These are phyloP conservation scores for Aureobasidium sp. DNA, from an alignment of 2,329 filamentous ascomycete species.

Conservation along the genomic window DNA sequence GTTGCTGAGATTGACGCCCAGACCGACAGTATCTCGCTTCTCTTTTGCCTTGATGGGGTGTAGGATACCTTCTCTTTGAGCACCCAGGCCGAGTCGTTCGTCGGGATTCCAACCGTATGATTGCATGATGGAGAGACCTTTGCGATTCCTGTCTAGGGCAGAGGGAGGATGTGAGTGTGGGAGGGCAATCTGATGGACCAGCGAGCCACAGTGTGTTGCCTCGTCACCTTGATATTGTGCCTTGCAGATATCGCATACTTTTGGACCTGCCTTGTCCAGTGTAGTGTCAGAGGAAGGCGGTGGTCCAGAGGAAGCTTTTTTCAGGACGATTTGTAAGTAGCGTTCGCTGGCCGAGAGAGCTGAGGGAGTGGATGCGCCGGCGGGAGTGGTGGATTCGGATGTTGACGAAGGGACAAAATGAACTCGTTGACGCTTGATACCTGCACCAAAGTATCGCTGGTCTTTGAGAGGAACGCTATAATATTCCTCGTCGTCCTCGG, in stretches of 20 bases:
- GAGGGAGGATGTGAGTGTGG: constrained; percentile 78
- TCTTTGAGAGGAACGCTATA: constrained; percentile 65
- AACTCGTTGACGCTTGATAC: constrained; percentile 68
- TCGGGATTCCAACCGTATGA: constrained; percentile 81
- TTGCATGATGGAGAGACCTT: constrained; percentile 73
- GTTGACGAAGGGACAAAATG: constrained; percentile 61
- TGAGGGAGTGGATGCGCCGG: constrained; percentile 8
- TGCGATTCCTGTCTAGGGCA: constrained; percentile 72
- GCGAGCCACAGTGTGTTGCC: constrained; percentile 61
- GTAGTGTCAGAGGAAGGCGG: constrained; percentile 24
- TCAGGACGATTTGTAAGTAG: constrained; percentile 75
- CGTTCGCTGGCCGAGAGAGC: constrained; percentile 52
- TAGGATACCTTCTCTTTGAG: constrained; percentile 72
- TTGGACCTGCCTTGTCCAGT: constrained; percentile 5
- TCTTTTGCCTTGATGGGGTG: constrained; percentile 77
- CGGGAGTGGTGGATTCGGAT: background rate
- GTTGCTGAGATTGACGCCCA: constrained; percentile 56
- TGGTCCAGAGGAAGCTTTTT: constrained; percentile 34
- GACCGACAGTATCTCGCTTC: constrained; percentile 80
- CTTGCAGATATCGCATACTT: constrained; percentile 14
- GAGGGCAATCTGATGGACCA: constrained; percentile 77
- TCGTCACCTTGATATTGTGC: constrained; percentile 24
- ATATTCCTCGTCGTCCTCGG: constrained; percentile 51
- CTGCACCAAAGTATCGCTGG: constrained; percentile 67
- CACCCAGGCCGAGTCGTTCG: constrained; percentile 75